Evolutionary conservation across 805 yeast genomes (phyloP).

Genomic region (Kockiozyma suomiensis): DNA sequence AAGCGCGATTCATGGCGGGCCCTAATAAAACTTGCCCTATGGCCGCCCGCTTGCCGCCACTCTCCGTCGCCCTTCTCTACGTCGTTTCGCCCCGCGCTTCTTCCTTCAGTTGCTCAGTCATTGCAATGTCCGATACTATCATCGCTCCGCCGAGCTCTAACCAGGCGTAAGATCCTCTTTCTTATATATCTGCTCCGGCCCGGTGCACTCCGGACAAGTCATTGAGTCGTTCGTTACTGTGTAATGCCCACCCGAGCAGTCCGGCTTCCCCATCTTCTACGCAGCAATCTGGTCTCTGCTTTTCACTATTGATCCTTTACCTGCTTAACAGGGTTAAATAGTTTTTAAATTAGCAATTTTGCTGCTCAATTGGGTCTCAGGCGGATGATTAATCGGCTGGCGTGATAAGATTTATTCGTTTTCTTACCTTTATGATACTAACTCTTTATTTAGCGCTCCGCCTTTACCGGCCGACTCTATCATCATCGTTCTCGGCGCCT

Average conservation of each 20-base stretch:
- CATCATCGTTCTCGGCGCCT: constrained; percentile 88
- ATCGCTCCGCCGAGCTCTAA: constrained; percentile 13
- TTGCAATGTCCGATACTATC: constrained; percentile 32
- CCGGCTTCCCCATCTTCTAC: no score
- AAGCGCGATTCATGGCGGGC: constrained; percentile 8
- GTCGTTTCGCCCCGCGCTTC: constrained; percentile 1
- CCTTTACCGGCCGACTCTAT: constrained; percentile 55
- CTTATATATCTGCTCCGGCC: not conserved
- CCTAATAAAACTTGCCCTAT: constrained; percentile 17
- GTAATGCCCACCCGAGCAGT: not conserved
- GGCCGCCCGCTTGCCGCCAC: constrained; percentile 7
- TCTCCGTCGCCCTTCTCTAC: not conserved
- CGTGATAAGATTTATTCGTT: not conserved
- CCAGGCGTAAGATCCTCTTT: constrained; percentile 16
- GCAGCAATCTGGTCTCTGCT: no score
- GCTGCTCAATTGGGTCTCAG: no score
- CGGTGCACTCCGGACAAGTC: not conserved
- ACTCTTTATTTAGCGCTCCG: constrained; percentile 9
- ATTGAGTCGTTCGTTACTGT: not conserved
- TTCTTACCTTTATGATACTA: not conserved
- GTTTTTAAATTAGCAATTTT: no score
- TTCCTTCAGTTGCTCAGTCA: not conserved
- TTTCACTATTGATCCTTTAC: no score
- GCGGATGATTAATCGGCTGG: no score
- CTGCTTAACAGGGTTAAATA: no score